Conservation (phyloP, 805 yeast genomes). For the Candida coleopterorum region DNA sequence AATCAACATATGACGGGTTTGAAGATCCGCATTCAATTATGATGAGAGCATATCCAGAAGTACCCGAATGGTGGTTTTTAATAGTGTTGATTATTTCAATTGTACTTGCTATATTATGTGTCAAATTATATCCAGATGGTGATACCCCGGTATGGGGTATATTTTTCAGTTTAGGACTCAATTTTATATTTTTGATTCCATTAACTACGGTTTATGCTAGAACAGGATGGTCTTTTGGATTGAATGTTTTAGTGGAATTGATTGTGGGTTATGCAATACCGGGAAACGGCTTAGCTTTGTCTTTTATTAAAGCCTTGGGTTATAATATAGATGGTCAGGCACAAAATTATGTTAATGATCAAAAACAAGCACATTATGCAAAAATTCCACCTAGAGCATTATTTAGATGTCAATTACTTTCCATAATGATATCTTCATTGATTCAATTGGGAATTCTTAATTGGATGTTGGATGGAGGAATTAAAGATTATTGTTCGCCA, state of each 20-base stretch:
- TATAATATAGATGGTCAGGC: slow-evolving; percentile 27
- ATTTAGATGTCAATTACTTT: slow-evolving; percentile 27
- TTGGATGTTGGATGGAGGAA: slow-evolving; percentile 16
- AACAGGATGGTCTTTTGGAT: slow-evolving; percentile 44
- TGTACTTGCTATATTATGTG: slow-evolving; percentile 29
- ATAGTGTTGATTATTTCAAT: slow-evolving; percentile 22
- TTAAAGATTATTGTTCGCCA: slow-evolving; percentile 18
- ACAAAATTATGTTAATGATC: slow-evolving; percentile 24
- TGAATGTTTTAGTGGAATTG: slow-evolving; percentile 52
- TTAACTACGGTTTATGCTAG: slow-evolving; percentile 42
- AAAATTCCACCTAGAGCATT: slow-evolving; percentile 39
- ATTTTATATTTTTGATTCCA: slow-evolving; percentile 48
- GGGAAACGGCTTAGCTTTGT: slow-evolving; percentile 22
- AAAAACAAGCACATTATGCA: slow-evolving; percentile 32
- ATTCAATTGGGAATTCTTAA: slow-evolving; percentile 19
- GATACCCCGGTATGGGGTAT: slow-evolving; percentile 61
- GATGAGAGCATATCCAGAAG: slow-evolving; percentile 31
- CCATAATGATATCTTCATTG: slow-evolving; percentile 19
- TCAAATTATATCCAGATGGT: slow-evolving; percentile 31
- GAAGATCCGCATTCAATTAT: slow-evolving; percentile 37
- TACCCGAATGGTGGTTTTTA: slow-evolving; percentile 30
- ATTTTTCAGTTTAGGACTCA: slow-evolving; percentile 49
- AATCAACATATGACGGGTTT: slow-evolving; percentile 12
- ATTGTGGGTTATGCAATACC: slow-evolving; percentile 31
- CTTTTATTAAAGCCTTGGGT: slow-evolving; percentile 21